These are phyloP conservation scores for Myxozyma geophila DNA, from an alignment of 805 yeast species.

Conservation along the genomic window DNA sequence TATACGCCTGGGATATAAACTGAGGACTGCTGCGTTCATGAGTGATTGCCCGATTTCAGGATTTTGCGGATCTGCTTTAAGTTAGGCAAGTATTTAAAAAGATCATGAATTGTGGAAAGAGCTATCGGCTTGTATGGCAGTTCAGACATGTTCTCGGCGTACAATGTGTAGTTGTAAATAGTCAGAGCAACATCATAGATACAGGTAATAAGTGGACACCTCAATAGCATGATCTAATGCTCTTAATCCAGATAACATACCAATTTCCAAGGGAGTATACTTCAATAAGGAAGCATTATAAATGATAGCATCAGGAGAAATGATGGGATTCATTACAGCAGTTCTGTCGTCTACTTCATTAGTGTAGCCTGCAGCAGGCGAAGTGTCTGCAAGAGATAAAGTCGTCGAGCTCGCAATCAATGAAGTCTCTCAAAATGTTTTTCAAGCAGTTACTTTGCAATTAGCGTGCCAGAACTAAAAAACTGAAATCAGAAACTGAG, in stretches of 20 bases:
- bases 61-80: conserved; percentile 4
- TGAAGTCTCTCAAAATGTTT: not conserved
- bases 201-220: not conserved
- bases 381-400: conserved; percentile 15
- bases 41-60: not conserved
- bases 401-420: conserved; percentile 10
- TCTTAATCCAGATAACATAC: conserved; percentile 2
- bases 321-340: not conserved
- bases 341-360: conserved; percentile 12
- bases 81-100: conserved; percentile 10
- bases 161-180: not conserved
- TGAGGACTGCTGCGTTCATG: conserved; percentile 6
- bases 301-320: conserved; percentile 5
- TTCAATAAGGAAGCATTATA: conserved; percentile 7
- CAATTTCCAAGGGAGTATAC: conserved; percentile 8
- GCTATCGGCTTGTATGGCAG: conserved; percentile 15
- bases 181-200: not conserved
- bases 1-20: conserved; percentile 5
- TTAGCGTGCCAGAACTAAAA: conserved; percentile 12
- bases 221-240: conserved; percentile 23
- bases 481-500: not conserved
- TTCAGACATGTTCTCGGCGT: not conserved
- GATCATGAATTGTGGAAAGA: conserved; percentile 1
- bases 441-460: not conserved
- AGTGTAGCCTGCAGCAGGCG: conserved; percentile 9